phyloP scores from a whole-genome alignment of 192 early-diverging fungal genomes.

The Podila minutissima region DNA sequence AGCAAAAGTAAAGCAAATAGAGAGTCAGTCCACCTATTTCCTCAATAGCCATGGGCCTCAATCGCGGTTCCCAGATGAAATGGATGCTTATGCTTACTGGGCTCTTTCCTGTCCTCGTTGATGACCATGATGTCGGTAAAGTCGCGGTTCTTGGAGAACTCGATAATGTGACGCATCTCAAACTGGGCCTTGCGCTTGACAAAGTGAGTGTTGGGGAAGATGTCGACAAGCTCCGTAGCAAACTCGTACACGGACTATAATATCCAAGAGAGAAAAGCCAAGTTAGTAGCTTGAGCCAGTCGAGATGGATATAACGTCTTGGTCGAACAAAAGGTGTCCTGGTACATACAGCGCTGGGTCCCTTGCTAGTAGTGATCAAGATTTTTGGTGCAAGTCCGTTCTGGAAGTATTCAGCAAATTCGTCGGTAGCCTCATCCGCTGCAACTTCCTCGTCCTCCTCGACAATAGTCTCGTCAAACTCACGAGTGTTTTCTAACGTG shows the following conservation, averaged over 20 bases:
- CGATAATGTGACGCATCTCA: conserved; percentile 90
- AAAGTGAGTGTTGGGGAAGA: conserved; percentile 93
- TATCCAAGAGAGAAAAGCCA: background rate
- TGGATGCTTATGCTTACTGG: conserved; percentile 74
- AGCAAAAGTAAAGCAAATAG: background rate
- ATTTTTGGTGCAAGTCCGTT: conserved; percentile 90
- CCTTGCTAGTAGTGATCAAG: conserved; percentile 87
- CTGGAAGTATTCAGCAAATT: conserved; percentile 87
- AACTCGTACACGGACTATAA: conserved; percentile 75
- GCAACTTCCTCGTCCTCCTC: conserved; percentile 82
- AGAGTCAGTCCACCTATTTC: background rate
- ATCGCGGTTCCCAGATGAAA: background rate
- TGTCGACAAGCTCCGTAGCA: conserved; percentile 86
- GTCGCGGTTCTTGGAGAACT: conserved; percentile 87
- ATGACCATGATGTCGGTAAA: conserved; percentile 96
- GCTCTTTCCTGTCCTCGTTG: conserved; percentile 92
- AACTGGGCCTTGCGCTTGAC: conserved; percentile 88
- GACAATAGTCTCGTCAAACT: conserved; percentile 94
- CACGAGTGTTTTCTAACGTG: conserved; percentile 92
- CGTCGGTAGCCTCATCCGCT: conserved; percentile 86
- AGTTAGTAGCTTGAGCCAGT: too few species aligned
- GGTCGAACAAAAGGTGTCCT: background rate
- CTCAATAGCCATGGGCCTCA: background rate
- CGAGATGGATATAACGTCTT: background rate
- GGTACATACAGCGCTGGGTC: conserved; percentile 63